These are phyloP conservation scores for Allium fistulosum DNA, from an alignment of 106 monocot genomes.

Conservation along the genomic window DNA sequence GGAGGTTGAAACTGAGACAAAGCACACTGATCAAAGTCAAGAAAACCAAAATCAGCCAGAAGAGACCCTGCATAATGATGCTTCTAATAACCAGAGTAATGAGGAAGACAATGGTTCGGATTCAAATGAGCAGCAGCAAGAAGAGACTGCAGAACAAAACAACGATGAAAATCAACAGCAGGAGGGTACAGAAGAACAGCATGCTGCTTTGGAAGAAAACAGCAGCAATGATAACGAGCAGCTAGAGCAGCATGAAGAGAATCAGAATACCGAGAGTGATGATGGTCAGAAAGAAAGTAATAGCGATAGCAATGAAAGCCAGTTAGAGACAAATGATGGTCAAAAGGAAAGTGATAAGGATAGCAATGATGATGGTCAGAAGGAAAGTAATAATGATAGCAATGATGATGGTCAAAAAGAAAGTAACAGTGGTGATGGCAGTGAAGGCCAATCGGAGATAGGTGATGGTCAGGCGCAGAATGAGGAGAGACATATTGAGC, in stretches of 20 bases:
- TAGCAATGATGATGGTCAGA: not conserved
- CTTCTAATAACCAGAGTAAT: not conserved
- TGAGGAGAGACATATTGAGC: not conserved
- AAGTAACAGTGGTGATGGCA: not conserved
- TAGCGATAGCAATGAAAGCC: not conserved
- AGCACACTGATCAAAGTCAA: not conserved
- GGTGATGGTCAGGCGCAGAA: not conserved
- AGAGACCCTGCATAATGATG: not conserved
- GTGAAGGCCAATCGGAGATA: not conserved
- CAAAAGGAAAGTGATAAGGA: not conserved
- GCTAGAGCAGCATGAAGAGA: not conserved
- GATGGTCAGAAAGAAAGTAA: not conserved
- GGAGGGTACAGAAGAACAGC: not conserved
- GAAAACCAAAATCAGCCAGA: not conserved
- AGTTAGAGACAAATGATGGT: not conserved
- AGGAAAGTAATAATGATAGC: too few species aligned
- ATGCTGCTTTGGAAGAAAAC: not conserved
- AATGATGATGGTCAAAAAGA: not conserved
- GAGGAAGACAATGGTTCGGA: too few species aligned
- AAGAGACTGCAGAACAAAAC: not conserved
- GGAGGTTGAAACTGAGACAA: slow-evolving; percentile 1
- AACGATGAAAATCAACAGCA: slow-evolving; percentile 7
- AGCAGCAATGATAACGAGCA: slow-evolving; percentile 2
- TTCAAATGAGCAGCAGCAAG: not conserved
- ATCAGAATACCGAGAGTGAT: not conserved